These are phyloP conservation scores for Coemansia sp. DNA, from an alignment of 192 early-diverging fungal species.

Conservation along the genomic window DNA sequence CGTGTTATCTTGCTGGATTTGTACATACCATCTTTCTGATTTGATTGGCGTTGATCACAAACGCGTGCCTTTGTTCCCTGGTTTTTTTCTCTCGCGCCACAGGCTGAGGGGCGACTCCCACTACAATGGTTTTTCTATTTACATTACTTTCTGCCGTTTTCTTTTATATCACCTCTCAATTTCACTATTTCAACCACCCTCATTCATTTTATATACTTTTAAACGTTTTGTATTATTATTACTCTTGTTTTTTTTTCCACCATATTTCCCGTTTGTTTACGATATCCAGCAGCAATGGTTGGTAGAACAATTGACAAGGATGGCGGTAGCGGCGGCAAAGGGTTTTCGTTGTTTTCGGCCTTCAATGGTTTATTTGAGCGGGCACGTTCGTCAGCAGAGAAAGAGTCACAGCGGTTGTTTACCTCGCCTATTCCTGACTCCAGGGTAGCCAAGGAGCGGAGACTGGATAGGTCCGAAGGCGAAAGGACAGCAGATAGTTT, in stretches of 20 bases:
- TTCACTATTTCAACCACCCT: neutral
- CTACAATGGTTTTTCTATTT: neutral
- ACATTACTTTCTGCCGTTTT: neutral
- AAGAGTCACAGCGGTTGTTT: constrained; percentile 45
- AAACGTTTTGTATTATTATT: neutral
- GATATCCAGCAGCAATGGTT: constrained; percentile 2
- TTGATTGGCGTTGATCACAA: neutral
- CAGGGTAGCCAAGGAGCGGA: neutral
- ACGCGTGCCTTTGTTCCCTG: neutral
- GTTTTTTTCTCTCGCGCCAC: neutral
- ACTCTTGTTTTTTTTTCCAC: neutral
- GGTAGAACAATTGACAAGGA: neutral
- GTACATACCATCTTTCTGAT: neutral
- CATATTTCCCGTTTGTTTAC: neutral
- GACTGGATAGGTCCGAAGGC: neutral
- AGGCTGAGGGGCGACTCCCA: neutral
- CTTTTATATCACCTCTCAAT: too few species aligned
- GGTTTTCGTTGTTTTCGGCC: constrained; percentile 43
- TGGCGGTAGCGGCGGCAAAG: constrained; percentile 16
- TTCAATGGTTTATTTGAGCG: constrained; percentile 48
- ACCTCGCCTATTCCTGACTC: constrained; percentile 9
- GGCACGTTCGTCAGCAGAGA: constrained; percentile 46
- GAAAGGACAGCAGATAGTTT: neutral
- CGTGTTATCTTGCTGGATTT: constrained; percentile 1
- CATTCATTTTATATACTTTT: neutral